phyloP scores from a whole-genome alignment of 129 eudicot genomes.

The Cynara cardunculus region DNA sequence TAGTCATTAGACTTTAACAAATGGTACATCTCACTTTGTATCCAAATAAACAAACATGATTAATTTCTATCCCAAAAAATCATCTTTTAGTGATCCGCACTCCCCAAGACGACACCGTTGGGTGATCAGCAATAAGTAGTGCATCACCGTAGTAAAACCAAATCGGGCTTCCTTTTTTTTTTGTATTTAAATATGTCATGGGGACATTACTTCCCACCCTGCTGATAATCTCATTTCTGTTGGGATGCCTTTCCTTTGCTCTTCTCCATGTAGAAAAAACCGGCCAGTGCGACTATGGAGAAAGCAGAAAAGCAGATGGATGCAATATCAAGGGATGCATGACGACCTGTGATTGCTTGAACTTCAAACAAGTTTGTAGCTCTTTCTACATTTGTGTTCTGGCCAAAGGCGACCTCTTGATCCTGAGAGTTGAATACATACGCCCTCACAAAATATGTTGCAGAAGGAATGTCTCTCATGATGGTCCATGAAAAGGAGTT shows the following conservation, averaged over 20 bases:
- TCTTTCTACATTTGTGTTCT: slow-evolving; percentile 36
- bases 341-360: slow-evolving; percentile 57
- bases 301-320: slow-evolving; percentile 58
- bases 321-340: slow-evolving; percentile 50
- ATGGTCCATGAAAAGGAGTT: slow-evolving; percentile 43
- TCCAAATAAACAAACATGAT: background rate
- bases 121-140: background rate
- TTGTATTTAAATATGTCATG: background rate
- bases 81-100: background rate
- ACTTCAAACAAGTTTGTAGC: slow-evolving; percentile 33
- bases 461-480: slow-evolving; percentile 43
- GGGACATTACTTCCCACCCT: slow-evolving; percentile 8
- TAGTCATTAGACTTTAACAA: background rate
- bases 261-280: slow-evolving; percentile 78
- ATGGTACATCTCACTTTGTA: background rate
- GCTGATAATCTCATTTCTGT: slow-evolving; percentile 32
- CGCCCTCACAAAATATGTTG: slow-evolving; percentile 57
- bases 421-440: slow-evolving; percentile 33
- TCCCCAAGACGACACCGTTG: background rate
- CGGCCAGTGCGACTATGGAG: slow-evolving; percentile 54
- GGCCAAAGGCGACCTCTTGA: slow-evolving; percentile 45
- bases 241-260: slow-evolving; percentile 43
- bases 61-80: too few relatives aligned
- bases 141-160: background rate
- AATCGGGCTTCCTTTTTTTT: background rate